A percentile compares a stretch with the other conserved stretches of the same genome.
Evolutionary conservation across 192 early-diverging fungal species (phyloP).

Genomic region (Helicostylum pulchrum): DNA sequence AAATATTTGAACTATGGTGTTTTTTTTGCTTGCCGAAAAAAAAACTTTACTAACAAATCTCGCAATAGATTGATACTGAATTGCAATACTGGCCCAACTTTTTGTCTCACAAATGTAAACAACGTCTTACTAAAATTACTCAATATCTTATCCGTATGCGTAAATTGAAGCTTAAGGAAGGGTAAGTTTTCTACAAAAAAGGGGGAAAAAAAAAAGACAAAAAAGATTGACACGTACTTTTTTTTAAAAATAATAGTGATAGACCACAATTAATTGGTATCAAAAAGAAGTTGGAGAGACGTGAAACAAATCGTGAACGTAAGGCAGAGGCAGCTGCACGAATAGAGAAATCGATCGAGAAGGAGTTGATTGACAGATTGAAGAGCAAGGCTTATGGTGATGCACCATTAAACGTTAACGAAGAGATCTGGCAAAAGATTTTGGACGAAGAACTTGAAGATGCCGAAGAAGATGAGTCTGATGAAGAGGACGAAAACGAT

Average conservation of each 20-base stretch:
- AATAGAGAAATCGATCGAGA: constrained; percentile 90
- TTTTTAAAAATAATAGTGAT: constrained; percentile 21
- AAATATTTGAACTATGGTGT: not conserved
- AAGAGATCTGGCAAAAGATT: constrained; percentile 85
- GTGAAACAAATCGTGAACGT: constrained; percentile 80
- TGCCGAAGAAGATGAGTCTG: constrained; percentile 66
- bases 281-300: constrained; percentile 91
- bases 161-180: constrained; percentile 79
- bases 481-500: constrained; percentile 70
- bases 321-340: constrained; percentile 91
- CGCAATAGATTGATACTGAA: constrained; percentile 77
- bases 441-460: constrained; percentile 73
- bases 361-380: constrained; percentile 90
- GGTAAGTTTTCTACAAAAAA: constrained; percentile 33
- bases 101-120: constrained; percentile 93
- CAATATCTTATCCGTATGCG: constrained; percentile 96
- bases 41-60: not conserved
- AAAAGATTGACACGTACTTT: not conserved
- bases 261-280: constrained; percentile 79
- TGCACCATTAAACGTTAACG: constrained; percentile 91
- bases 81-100: constrained; percentile 91
- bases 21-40: not conserved
- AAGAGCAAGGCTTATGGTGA: constrained; percentile 95
- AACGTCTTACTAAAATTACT: constrained; percentile 92
- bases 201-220: too few relatives aligned